A percentile compares a stretch with the other conserved stretches of the same genome.
Conservation (phyloP, 106 monocot genomes). For the Platanthera zijinensis region DNA sequence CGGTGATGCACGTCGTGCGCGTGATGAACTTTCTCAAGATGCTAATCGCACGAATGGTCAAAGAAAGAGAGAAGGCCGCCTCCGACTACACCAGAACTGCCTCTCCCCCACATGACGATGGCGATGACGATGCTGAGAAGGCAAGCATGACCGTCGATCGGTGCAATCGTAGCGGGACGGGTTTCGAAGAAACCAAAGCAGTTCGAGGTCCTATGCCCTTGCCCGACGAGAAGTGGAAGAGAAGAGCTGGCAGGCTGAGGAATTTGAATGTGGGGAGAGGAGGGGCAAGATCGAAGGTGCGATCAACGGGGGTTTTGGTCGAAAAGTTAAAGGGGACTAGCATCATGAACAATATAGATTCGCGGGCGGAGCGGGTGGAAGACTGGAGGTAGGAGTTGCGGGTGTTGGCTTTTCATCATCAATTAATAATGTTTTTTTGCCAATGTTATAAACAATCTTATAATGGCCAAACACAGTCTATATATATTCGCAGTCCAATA, state of each 20-base stretch:
- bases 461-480: no score
- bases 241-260: not conserved
- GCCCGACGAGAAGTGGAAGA: not conserved
- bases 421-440: no score
- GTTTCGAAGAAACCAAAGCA: not conserved
- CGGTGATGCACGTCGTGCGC: constrained; percentile 4
- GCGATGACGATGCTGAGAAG: not conserved
- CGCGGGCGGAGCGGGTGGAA: not conserved
- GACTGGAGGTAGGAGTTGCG: not conserved
- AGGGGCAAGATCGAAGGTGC: not conserved
- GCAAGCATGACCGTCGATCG: not conserved
- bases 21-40: constrained; percentile 9
- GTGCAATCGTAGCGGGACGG: not conserved
- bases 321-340: not conserved
- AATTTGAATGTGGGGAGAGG: constrained; percentile 4
- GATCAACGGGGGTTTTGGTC: not conserved
- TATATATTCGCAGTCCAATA: no score
- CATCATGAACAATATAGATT: constrained; percentile 5
- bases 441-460: no score
- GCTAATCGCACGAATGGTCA: not conserved
- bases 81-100: not conserved
- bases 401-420: no score
- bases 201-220: not conserved
- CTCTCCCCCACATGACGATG: not conserved
- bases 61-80: constrained; percentile 1